A percentile compares a stretch with the other conserved stretches of the same genome.
Conservation (phyloP, 768 basidiomycete species). For the Obba rivulosa region DNA sequence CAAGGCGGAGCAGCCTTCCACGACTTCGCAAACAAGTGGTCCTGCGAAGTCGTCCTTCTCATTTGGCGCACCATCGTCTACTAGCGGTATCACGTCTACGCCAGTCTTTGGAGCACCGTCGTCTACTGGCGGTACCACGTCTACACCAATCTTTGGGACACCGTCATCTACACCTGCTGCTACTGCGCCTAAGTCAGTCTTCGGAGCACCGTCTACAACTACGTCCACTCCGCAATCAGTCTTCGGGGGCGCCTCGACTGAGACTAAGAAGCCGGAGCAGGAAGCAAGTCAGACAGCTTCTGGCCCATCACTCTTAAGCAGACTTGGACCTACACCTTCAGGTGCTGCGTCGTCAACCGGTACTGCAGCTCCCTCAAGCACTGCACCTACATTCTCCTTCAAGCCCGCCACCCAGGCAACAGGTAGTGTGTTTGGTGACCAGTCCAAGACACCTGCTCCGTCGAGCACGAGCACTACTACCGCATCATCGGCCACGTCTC, state of each 20-base stretch:
- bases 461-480: constrained; percentile 2
- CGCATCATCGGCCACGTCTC: constrained; percentile 20
- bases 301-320: not conserved
- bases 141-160: constrained; percentile 18
- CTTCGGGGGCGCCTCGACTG: constrained; percentile 15
- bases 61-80: constrained; percentile 1
- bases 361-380: constrained; percentile 5
- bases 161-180: constrained; percentile 8
- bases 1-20: constrained; percentile 1
- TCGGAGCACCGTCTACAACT: not conserved
- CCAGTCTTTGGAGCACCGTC: constrained; percentile 17
- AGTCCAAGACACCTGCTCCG: not conserved
- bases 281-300: not conserved
- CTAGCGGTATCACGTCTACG: not conserved
- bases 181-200: constrained; percentile 4
- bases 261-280: not conserved
- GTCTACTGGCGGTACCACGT: not conserved
- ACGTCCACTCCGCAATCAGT: constrained; percentile 7
- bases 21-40: not conserved
- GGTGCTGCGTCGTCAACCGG: not conserved
- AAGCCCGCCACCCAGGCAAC: not conserved
- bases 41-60: constrained; percentile 7
- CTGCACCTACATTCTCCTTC: not conserved
- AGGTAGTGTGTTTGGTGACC: not conserved
- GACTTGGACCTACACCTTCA: not conserved